phyloP scores from a whole-genome alignment of 768 basidiomycete species.

The Pleurotus cornucopiae region DNA sequence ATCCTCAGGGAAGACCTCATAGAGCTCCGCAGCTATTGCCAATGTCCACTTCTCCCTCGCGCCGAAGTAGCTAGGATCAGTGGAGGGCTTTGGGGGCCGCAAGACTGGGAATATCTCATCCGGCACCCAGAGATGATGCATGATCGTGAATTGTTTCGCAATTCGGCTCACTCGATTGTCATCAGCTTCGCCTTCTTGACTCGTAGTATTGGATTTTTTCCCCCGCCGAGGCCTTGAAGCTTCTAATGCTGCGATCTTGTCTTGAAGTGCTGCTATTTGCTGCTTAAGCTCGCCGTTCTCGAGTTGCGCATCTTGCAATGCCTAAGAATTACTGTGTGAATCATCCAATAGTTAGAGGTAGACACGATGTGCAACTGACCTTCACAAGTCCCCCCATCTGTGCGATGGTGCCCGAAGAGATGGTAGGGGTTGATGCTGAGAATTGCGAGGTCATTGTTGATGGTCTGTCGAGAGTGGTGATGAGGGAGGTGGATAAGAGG shows the following conservation, averaged over 20 bases:
- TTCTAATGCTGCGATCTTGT: background rate
- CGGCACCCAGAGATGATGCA: background rate
- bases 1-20: background rate
- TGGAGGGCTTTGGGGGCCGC: background rate
- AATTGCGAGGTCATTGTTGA: too few species aligned
- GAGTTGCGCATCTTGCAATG: background rate
- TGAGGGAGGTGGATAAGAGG: too few species aligned
- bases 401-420: too few species aligned
- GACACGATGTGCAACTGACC: too few species aligned
- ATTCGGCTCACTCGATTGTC: background rate
- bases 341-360: too few species aligned
- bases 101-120: background rate
- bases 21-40: background rate
- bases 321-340: too few species aligned
- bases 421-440: too few species aligned
- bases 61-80: background rate
- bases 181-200: background rate
- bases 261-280: background rate
- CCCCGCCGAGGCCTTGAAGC: background rate
- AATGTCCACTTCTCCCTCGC: background rate
- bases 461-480: too few species aligned
- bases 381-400: too few species aligned
- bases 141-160: background rate
- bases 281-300: background rate
- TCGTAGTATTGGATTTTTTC: background rate